Conservation (phyloP, 345 rosid genomes). For the Aegle marmelos region DNA sequence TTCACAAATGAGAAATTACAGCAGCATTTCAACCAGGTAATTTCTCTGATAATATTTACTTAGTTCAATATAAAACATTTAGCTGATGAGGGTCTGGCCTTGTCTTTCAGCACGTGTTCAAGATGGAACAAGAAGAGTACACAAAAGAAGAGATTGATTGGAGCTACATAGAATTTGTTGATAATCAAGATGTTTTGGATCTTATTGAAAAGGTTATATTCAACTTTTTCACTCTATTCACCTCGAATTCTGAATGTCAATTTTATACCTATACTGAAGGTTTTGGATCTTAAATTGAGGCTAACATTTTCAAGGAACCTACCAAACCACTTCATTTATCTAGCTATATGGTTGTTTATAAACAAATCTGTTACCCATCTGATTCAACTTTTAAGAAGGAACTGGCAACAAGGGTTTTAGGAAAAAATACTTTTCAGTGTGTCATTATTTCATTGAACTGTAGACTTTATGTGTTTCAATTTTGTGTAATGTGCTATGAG, state of each 20-base stretch:
- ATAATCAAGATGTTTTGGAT: conserved; percentile 94
- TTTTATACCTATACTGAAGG: background rate
- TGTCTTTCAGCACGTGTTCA: conserved; percentile 83
- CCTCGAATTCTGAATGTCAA: background rate
- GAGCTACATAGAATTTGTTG: conserved; percentile 98
- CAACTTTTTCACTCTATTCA: background rate
- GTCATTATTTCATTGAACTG: too few species aligned
- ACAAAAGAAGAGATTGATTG: conserved; percentile 90
- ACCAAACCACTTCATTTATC: background rate
- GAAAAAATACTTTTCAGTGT: background rate
- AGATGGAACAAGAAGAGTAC: conserved; percentile 99
- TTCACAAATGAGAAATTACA: conserved; percentile 97
- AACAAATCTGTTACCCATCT: background rate
- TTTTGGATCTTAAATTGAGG: background rate
- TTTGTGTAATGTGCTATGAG: too few species aligned
- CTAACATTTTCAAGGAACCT: background rate
- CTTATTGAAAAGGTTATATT: conserved; percentile 80
- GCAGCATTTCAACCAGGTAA: conserved; percentile 95
- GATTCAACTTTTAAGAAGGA: background rate
- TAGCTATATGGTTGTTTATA: background rate
- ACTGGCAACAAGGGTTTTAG: background rate
- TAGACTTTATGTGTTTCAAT: too few species aligned
- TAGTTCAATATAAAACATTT: background rate
- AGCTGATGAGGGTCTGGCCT: conserved; percentile 14
- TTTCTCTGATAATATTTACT: conserved; percentile 12